Base-by-base conservation (phyloP, 75 land plant genomes). In the Sequoiadendron giganteum region DNA sequence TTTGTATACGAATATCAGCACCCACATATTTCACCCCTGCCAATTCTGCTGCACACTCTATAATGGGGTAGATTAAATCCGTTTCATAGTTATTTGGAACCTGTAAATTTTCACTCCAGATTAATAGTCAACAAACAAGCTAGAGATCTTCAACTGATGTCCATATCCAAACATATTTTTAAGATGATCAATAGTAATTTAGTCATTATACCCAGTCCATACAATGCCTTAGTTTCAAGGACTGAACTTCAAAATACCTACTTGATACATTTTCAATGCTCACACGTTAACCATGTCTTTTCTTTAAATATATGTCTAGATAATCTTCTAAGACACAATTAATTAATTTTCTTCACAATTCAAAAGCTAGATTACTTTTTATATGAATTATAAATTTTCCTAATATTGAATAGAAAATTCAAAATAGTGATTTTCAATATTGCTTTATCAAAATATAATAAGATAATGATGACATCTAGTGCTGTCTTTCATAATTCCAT, bases 61-160 rank as follows among this genome's bases (percentile, higher is more conserved):
- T 94, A 28, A 97, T 96, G n/a, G 99, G 99, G 89, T 89, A 97
- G 65, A 97, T 96, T 76, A 97, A 90, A 86, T 97, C 99, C 84
- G 97, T 97, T 88, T 97, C 99, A 89, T 97, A 97, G 77, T 96
- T 97, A 91, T 97, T 97, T 80, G 99, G 97, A 88, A 96, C 98
- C 99, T 97, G 95, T 90, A 90, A 82, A 39, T 34, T 25, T 76
- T 45, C 30, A 14, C 38, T 85, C 40, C 86, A n/a, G 13, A 42
- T 21, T 7, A 79, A 42, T 8, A 79, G 47, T 82, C 28, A 82
- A n/a, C 47, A 47, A 82, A 3, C 32, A n/a, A 47, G 84, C 84
- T 47, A 82, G 84, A n/a, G 48, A 28, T n/a, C 32, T n/a, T 13
- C 84, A 82, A 47, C 28, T 47, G 48, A 28, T 82, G 52, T 82